Evolutionary conservation across 1,284 basidiomycete species (phyloP), one percentile per base, ranked within the genome.

Genomic region (Cerioporus squamosus): DNA sequence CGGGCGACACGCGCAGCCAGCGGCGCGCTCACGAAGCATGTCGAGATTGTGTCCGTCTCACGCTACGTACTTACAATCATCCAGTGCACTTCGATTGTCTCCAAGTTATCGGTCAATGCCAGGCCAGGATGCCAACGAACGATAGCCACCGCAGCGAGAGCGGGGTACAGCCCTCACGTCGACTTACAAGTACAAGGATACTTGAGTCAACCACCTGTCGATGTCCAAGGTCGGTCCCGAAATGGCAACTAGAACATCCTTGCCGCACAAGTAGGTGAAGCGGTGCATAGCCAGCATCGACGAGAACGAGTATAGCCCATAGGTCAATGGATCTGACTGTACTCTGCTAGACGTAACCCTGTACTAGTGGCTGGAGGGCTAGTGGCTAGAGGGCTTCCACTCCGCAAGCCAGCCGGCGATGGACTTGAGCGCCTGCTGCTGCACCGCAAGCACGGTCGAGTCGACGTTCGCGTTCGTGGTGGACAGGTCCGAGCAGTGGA

Each of bases 401-500:
- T 77, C 74, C 18, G 73, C 70, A 3, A 89, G 71, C 87, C 87
- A 89, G 5, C 53, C 68, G 61, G 78, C 79, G 69, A 85, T 80
- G 29, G 72, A 69, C 26, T 68, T 64, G n/a, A 85, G 65, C 0
- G 55, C 81, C 44, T 78, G 68, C 44, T 73, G 65, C 67, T 90
- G 87, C 15, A 89, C 86, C 0, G 74, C 74, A 5, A 70, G 67
- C 26, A 91, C 76, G 1, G 83, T 84, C 22, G 77, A 55, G 60
- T 90, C 86, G 2, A 76, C 76, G 2, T 62, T 42, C 3, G 76
- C 84, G 44, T 75, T 75, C 20, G 63, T 53, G 0, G 77, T 75
- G 52, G 74, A 61, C 44, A 90, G 70, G 68, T 91, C 88, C 3
- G 86, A 86, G 68, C 80, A 81, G 66, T 91, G 89, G 78, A 85